These are phyloP conservation scores for Talaromyces borbonicus DNA, from an alignment of 495 filamentous ascomycete species.

Conservation along the genomic window DNA sequence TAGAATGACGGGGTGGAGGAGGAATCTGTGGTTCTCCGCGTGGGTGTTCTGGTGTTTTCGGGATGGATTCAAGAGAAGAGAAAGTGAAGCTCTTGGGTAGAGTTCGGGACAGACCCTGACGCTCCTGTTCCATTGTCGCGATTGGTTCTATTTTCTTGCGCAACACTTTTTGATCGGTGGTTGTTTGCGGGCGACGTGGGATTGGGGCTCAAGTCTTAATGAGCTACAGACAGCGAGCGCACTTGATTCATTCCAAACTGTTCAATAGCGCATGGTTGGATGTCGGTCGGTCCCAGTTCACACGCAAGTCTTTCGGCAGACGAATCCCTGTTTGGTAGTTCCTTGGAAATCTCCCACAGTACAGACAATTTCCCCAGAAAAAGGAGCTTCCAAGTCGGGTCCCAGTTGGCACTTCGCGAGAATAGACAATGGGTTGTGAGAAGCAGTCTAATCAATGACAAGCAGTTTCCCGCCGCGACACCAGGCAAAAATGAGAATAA, in stretches of 20 bases:
- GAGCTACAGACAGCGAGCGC: no score
- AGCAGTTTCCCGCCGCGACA: neutral
- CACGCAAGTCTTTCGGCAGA: no score
- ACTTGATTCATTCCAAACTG: neutral
- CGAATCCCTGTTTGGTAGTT: no score
- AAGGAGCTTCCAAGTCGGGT: no score
- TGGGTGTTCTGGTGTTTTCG: constrained; percentile 49
- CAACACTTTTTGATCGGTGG: neutral
- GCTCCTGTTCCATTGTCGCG: constrained; percentile 36
- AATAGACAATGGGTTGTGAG: neutral
- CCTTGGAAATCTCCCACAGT: no score
- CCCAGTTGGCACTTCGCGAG: neutral
- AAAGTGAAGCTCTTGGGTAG: constrained; percentile 58
- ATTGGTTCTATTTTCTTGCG: neutral
- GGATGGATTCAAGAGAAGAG: constrained; percentile 42
- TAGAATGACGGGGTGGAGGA: constrained; percentile 44
- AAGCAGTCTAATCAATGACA: neutral
- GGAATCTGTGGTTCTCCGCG: constrained; percentile 30
- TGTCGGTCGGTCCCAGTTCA: neutral
- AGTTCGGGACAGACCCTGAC: constrained; percentile 49
- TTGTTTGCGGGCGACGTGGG: neutral
- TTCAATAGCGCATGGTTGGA: neutral
- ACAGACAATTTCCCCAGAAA: no score
- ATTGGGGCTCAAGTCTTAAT: no score
- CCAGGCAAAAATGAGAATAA: constrained; percentile 11